Percentiles rank a stretch among this genome's conserved stretches.
These are phyloP conservation scores for Drechmeria coniospora DNA, from an alignment of 2,329 filamentous ascomycete genomes.

Conservation along the genomic window DNA sequence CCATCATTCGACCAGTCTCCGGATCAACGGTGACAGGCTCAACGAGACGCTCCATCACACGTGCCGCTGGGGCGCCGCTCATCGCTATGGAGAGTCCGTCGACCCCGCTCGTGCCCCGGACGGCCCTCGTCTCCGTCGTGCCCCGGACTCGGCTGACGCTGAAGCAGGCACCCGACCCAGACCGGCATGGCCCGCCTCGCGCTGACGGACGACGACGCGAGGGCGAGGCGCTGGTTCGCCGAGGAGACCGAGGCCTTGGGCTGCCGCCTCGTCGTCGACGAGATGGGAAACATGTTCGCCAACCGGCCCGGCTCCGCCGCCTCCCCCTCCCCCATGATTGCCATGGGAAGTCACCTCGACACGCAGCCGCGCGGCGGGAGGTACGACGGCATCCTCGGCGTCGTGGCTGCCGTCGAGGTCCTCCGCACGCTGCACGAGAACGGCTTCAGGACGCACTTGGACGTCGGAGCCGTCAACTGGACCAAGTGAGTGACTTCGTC, in stretches of 20 bases:
- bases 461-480: constrained; percentile 64
- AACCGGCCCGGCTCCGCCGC: constrained; percentile 44
- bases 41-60: constrained; percentile 16
- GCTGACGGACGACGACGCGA: constrained; percentile 59
- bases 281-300: constrained; percentile 71
- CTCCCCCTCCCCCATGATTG: constrained; percentile 45
- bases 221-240: constrained; percentile 66
- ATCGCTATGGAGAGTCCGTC: constrained; percentile 14
- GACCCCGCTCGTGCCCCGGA: not conserved
- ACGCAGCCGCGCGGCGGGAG: constrained; percentile 49
- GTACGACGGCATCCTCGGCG: constrained; percentile 65
- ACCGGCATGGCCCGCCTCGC: constrained; percentile 68
- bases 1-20: constrained; percentile 6
- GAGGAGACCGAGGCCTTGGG: constrained; percentile 46
- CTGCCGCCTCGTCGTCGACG: constrained; percentile 53
- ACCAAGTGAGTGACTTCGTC: constrained; percentile 38
- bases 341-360: constrained; percentile 53
- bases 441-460: constrained; percentile 50
- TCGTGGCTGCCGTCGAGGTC: constrained; percentile 58
- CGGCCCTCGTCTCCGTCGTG: not conserved
- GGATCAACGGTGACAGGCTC: constrained; percentile 14
- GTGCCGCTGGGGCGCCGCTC: constrained; percentile 17
- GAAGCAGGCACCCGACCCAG: constrained; percentile 24
- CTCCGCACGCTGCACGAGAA: constrained; percentile 49
- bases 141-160: not conserved